phyloP scores from a whole-genome alignment of 768 basidiomycete species.

The Lactarius tabidus region DNA sequence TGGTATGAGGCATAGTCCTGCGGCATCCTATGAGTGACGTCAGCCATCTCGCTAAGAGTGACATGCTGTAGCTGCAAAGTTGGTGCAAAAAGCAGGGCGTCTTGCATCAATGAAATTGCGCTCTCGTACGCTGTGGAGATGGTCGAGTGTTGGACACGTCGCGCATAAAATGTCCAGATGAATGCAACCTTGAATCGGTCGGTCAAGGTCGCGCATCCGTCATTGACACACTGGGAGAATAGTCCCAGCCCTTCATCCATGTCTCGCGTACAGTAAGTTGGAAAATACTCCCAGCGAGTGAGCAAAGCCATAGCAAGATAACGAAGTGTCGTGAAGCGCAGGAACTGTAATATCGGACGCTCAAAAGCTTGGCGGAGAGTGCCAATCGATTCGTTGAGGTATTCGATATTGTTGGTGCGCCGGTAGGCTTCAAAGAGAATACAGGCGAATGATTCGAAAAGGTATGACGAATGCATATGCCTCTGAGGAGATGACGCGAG shows the following conservation, averaged over 20 bases:
- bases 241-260: too few relatives aligned
- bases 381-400: background rate
- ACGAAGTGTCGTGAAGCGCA: too few relatives aligned
- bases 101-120: background rate
- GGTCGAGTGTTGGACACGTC: background rate
- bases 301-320: too few relatives aligned
- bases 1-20: background rate
- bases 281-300: too few relatives aligned
- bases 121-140: background rate
- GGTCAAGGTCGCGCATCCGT: background rate
- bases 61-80: background rate
- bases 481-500: background rate
- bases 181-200: background rate
- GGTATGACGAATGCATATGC: accelerated
- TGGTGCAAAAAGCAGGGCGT: background rate
- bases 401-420: background rate
- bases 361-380: background rate
- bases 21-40: background rate
- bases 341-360: too few relatives aligned
- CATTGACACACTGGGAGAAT: too few relatives aligned
- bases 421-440: background rate
- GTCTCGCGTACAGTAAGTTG: too few relatives aligned
- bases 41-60: too few relatives aligned
- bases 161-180: background rate
- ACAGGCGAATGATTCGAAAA: accelerated